phyloP scores from a whole-genome alignment of 768 basidiomycete species.

The Podaxis sp. region DNA sequence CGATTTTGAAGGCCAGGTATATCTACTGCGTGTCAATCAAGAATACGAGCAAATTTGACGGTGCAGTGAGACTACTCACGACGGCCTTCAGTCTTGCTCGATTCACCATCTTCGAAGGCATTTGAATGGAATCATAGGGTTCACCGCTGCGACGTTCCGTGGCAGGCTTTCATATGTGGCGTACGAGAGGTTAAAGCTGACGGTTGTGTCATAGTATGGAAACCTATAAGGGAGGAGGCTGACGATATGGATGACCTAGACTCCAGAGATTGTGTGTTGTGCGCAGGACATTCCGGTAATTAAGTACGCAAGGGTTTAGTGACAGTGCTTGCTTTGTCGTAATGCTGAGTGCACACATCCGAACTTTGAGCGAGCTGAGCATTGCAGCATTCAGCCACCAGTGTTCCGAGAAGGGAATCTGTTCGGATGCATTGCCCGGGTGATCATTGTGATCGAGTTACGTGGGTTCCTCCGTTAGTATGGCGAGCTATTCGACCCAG shows the following conservation, averaged over 20 bases:
- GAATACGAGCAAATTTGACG: not conserved
- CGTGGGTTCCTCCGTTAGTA: not conserved
- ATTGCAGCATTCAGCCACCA: not conserved
- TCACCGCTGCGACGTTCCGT: not conserved
- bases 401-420: not conserved
- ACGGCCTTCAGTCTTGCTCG: not conserved
- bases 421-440: not conserved
- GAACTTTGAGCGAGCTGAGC: not conserved
- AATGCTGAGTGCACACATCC: not conserved
- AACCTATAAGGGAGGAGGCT: not conserved
- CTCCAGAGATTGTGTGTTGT: not conserved
- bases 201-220: not conserved
- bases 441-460: not conserved
- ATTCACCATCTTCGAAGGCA: not conserved
- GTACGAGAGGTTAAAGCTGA: not conserved
- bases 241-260: not conserved
- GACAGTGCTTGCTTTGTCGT: not conserved
- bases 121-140: conserved; percentile 2
- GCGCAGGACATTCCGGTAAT: not conserved
- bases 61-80: not conserved
- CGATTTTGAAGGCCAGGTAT: not conserved
- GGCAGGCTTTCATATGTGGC: not conserved
- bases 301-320: not conserved
- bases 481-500: not conserved
- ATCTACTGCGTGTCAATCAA: not conserved